Evolutionary conservation across 192 early-diverging fungal genomes (phyloP).

Genomic region (Backusella parvicylindrica): DNA sequence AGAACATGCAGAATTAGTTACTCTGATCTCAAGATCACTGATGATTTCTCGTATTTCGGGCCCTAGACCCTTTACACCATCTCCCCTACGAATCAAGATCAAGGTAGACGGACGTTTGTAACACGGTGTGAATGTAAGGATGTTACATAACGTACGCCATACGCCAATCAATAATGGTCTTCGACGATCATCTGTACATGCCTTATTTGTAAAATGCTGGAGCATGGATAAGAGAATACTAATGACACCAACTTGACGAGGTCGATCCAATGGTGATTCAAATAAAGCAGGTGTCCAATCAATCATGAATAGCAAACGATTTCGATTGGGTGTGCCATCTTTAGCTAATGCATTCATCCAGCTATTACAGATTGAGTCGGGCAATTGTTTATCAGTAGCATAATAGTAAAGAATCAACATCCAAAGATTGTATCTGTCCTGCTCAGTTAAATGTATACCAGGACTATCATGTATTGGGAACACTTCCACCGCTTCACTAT

Average conservation of each 20-base stretch:
- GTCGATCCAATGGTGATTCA: not conserved
- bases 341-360: conserved; percentile 3
- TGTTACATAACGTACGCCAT: conserved; percentile 7
- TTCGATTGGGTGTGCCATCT: not conserved
- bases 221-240: conserved; percentile 18
- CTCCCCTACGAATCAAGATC: not conserved
- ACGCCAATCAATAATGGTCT: conserved; percentile 11
- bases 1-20: not conserved
- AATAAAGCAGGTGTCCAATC: not conserved
- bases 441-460: conserved; percentile 1
- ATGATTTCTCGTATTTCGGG: conserved; percentile 13
- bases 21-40: not conserved
- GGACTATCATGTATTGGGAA: conserved; percentile 7
- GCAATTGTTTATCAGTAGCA: not conserved
- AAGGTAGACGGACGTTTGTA: conserved; percentile 5
- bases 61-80: not conserved
- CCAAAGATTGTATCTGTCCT: conserved; percentile 14
- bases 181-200: not conserved
- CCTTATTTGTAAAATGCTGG: conserved; percentile 4
- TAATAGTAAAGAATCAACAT: conserved; percentile 15
- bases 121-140: conserved; percentile 4
- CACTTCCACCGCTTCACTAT: not conserved
- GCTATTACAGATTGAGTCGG: not conserved
- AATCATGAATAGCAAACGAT: not conserved
- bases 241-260: not conserved